Percentiles rank a stretch among this genome's conserved stretches.
Conservation (phyloP, 2,329 filamentous ascomycete species). For the Blumeria hordei region DNA sequence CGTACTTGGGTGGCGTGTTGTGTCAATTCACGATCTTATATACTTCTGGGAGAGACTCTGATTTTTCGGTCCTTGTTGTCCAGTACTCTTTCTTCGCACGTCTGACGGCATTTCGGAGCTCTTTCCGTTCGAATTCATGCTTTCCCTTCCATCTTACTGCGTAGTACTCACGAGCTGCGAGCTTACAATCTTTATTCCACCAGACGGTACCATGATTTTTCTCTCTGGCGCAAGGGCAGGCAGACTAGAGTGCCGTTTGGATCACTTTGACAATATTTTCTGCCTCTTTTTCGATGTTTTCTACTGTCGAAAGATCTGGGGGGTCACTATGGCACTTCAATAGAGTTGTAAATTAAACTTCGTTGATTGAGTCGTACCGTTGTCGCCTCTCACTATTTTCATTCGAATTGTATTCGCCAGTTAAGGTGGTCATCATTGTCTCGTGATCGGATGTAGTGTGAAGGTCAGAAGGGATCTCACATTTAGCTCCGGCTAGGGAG, state of each 20-base stretch:
- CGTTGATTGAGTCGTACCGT: background rate
- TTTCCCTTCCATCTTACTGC: background rate
- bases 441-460: background rate
- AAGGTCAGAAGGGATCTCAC: background rate
- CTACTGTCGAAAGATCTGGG: background rate
- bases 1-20: background rate
- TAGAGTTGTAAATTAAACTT: background rate
- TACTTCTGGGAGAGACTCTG: background rate
- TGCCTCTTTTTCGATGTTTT: background rate
- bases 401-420: background rate
- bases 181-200: background rate
- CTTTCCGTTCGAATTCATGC: background rate
- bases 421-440: background rate
- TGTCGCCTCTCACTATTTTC: background rate
- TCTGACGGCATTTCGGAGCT: background rate
- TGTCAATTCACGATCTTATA: background rate
- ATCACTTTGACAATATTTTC: background rate
- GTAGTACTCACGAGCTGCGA: background rate
- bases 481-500: background rate
- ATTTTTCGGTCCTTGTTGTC: background rate
- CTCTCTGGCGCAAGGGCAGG: background rate
- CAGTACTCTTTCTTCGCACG: background rate
- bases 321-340: background rate
- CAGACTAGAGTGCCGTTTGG: background rate
- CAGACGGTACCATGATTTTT: background rate